A percentile compares a stretch with the other conserved stretches of the same genome.
phyloP scores from a whole-genome alignment of 768 basidiomycete species.

The Phaffia tasmanica region DNA sequence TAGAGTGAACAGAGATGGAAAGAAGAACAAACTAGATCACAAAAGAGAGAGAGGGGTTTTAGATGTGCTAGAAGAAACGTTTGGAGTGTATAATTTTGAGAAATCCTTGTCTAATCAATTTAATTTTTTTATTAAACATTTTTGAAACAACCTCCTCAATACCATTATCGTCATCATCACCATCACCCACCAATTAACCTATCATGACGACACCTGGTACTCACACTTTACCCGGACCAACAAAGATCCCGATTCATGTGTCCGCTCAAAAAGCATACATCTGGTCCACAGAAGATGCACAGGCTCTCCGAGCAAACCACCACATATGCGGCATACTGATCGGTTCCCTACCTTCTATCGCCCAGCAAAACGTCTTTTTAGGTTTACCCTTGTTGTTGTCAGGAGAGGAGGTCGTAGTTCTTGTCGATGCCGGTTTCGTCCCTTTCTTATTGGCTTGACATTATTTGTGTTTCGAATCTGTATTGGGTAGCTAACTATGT shows the following conservation, averaged over 20 bases:
- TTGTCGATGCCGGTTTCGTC: slow-evolving; percentile 63
- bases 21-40: no score
- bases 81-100: no score
- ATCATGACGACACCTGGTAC: no score
- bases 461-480: background rate
- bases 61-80: no score
- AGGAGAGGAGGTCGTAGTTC: slow-evolving; percentile 82
- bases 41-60: no score
- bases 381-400: slow-evolving; percentile 79
- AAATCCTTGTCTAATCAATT: no score
- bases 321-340: slow-evolving; percentile 71
- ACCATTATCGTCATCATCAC: no score
- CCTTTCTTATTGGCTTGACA: background rate
- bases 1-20: no score
- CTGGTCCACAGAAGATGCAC: slow-evolving; percentile 48
- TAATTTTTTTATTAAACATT: no score
- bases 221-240: no score
- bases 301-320: slow-evolving; percentile 63
- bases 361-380: slow-evolving; percentile 92
- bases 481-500: background rate
- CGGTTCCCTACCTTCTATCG: slow-evolving; percentile 85
- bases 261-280: slow-evolving; percentile 13
- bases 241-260: slow-evolving; percentile 20
- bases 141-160: no score
- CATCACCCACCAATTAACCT: no score